phyloP scores from a whole-genome alignment of 2,329 filamentous ascomycete genomes.

The Zymoseptoria crescenta region DNA sequence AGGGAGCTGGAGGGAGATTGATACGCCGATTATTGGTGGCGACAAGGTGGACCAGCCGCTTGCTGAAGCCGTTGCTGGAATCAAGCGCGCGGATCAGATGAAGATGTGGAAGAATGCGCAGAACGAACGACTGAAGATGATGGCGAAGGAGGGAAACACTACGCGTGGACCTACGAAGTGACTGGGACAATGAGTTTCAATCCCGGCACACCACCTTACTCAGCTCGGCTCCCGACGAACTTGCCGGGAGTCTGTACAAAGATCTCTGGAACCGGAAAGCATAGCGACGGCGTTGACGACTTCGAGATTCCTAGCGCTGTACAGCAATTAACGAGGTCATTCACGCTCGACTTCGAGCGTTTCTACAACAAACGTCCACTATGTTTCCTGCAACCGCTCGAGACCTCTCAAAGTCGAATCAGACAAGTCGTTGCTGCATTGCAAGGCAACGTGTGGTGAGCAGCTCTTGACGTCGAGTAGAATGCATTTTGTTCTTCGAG shows the following conservation, averaged over 20 bases:
- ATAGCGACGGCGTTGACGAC: neutral
- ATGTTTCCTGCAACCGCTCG: too few relatives aligned
- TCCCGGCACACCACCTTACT: neutral
- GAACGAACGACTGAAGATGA: slow-evolving; percentile 14
- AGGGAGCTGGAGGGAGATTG: slow-evolving; percentile 25
- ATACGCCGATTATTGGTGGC: slow-evolving; percentile 7
- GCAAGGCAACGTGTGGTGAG: too few relatives aligned
- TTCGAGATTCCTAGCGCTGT: neutral
- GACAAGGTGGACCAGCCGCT: slow-evolving; percentile 13
- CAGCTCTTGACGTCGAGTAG: too few relatives aligned
- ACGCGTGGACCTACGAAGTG: neutral
- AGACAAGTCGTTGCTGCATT: too few relatives aligned
- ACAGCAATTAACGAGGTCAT: neutral
- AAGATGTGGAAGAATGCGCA: slow-evolving; percentile 21
- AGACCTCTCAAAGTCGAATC: too few relatives aligned
- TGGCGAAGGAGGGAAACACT: neutral
- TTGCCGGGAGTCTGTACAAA: neutral
- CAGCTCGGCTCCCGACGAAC: neutral
- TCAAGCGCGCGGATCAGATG: slow-evolving; percentile 22
- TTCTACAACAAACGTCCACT: too few relatives aligned
- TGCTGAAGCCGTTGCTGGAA: slow-evolving; percentile 22
- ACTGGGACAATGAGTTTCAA: neutral
- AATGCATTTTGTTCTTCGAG: too few relatives aligned
- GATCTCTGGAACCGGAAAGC: neutral
- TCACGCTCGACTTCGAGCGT: neutral